A percentile compares a stretch with the other conserved stretches of the same genome.
phyloP scores from a whole-genome alignment of 2,329 filamentous ascomycete genomes.

The Verticillium zaregamsianum region DNA sequence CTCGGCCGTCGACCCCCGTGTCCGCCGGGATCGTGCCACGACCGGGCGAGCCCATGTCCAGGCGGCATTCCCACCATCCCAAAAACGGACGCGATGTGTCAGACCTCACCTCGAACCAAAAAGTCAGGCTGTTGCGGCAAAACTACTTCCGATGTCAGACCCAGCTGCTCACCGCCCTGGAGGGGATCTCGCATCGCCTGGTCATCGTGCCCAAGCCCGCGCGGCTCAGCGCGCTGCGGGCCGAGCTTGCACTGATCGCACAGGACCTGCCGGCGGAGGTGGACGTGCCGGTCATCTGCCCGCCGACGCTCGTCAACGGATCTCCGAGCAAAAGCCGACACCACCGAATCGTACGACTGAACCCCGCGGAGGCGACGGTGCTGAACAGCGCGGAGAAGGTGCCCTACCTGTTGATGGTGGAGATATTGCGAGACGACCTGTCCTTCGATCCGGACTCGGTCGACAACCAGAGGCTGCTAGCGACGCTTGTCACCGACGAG shows the following conservation, averaged over 20 bases:
- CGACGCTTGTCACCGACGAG: conserved; percentile 52
- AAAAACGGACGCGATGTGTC: conserved; percentile 54
- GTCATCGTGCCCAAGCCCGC: conserved; percentile 79
- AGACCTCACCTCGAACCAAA: conserved; percentile 62
- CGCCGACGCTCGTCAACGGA: conserved; percentile 68
- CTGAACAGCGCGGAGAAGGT: conserved; percentile 85
- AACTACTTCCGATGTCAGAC: conserved; percentile 83
- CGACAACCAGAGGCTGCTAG: conserved; percentile 65
- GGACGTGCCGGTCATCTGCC: conserved; percentile 78
- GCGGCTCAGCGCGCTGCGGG: conserved; percentile 73
- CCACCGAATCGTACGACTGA: conserved; percentile 77
- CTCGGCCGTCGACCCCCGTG: conserved; percentile 53
- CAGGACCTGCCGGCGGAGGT: conserved; percentile 80
- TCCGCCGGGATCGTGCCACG: conserved; percentile 47
- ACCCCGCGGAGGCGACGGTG: conserved; percentile 79
- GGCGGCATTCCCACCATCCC: conserved; percentile 58
- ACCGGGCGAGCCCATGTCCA: conserved; percentile 42
- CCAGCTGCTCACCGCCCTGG: conserved; percentile 73
- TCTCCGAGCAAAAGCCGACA: conserved; percentile 72
- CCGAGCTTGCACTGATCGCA: conserved; percentile 75
- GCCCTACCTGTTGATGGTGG: conserved; percentile 80
- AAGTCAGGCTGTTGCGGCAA: conserved; percentile 67
- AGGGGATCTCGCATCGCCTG: conserved; percentile 80
- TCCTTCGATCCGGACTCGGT: conserved; percentile 72
- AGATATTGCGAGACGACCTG: conserved; percentile 77